A percentile compares a stretch with the other conserved stretches of the same genome.
Conservation (phyloP, 176 grass and related monocot species). For the Calamus simplicifolius region DNA sequence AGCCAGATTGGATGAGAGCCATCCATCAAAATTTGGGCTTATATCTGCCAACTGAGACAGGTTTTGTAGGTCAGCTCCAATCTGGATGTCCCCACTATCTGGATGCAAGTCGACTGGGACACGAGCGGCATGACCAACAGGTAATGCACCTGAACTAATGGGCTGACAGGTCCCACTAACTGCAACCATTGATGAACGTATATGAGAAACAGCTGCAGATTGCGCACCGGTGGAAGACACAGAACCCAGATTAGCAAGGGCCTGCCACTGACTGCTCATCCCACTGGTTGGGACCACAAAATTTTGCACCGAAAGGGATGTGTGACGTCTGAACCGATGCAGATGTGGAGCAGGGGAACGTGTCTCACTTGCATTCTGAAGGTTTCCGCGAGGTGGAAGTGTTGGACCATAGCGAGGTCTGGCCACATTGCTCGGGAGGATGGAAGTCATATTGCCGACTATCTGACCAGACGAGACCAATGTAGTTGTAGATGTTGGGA, state of each 20-base stretch:
- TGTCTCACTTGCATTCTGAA: constrained; percentile 31
- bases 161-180: neutral
- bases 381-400: constrained; percentile 23
- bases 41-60: neutral
- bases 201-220: constrained; percentile 1
- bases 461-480: constrained; percentile 13
- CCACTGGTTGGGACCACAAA: neutral
- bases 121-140: neutral
- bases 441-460: constrained; percentile 4
- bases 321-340: constrained; percentile 26
- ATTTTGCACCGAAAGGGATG: constrained; percentile 19
- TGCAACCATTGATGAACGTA: neutral
- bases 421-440: constrained; percentile 15
- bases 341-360: constrained; percentile 74
- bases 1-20: neutral
- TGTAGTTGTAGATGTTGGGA: constrained; percentile 13
- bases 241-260: constrained; percentile 11
- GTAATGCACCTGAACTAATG: neutral
- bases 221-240: neutral
- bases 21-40: neutral
- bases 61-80: neutral
- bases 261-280: constrained; percentile 18
- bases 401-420: constrained; percentile 20
- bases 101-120: neutral
- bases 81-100: neutral